Conservation (phyloP, 163 green algal species). For the Smithsoniella earleae region DNA sequence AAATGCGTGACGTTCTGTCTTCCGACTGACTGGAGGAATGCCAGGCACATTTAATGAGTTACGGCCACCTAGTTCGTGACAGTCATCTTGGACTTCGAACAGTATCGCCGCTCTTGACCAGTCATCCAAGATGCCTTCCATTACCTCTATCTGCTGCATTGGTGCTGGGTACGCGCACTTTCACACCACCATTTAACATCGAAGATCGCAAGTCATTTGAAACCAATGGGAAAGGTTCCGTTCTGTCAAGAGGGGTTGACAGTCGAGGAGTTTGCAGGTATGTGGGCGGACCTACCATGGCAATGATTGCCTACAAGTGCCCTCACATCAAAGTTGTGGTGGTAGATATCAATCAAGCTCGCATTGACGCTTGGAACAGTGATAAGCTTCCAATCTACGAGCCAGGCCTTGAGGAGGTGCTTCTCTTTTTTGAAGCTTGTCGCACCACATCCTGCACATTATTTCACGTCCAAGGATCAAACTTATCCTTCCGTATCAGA, state of each 20-base stretch:
- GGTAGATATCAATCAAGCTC: slow-evolving; percentile 85
- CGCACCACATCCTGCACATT: no score
- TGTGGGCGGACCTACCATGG: slow-evolving; percentile 79
- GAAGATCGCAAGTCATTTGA: background rate
- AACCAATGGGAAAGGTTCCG: background rate
- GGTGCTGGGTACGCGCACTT: slow-evolving; percentile 26
- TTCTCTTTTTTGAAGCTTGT: no score
- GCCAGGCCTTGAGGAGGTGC: slow-evolving; percentile 88
- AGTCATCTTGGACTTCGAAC: no score
- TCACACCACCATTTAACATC: slow-evolving; percentile 23
- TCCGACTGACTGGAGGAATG: no score
- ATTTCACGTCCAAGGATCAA: no score
- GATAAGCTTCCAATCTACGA: slow-evolving; percentile 97
- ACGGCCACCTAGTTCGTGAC: no score
- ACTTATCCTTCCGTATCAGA: no score
- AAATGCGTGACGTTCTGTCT: no score
- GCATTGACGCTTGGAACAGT: slow-evolving; percentile 95
- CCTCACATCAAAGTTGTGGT: slow-evolving; percentile 89
- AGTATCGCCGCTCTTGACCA: no score
- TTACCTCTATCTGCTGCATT: slow-evolving; percentile 28
- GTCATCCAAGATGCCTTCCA: background rate
- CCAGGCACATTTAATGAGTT: no score
- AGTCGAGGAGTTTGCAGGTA: slow-evolving; percentile 34
- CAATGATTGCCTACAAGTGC: slow-evolving; percentile 92
- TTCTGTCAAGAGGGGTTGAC: background rate